A percentile compares a stretch with the other conserved stretches of the same genome.
Evolutionary conservation across 2,329 filamentous ascomycete species (phyloP).

Genomic region (Hymenoscyphus albidus): DNA sequence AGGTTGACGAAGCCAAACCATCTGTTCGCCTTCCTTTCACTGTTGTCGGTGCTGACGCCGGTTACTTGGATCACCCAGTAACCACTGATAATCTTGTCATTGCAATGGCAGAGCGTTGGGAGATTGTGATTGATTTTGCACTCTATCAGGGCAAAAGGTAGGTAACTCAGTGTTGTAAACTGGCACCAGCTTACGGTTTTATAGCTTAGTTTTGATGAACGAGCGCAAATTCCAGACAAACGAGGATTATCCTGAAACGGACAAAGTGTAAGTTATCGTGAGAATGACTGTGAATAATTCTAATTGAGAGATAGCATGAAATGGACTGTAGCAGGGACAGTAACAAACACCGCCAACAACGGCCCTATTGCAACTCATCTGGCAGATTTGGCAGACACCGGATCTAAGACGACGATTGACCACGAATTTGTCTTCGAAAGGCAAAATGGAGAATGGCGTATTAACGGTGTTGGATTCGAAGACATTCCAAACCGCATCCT

Average conservation of each 20-base stretch:
- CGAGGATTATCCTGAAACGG: slow-evolving; percentile 48
- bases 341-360: neutral
- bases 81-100: slow-evolving; percentile 41
- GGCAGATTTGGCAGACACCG: slow-evolving; percentile 6
- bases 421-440: slow-evolving; percentile 46
- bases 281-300: slow-evolving; percentile 3
- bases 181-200: neutral
- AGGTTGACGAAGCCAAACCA: slow-evolving; percentile 40
- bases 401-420: slow-evolving; percentile 39
- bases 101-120: slow-evolving; percentile 55
- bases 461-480: slow-evolving; percentile 47
- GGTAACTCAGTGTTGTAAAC: slow-evolving; percentile 22
- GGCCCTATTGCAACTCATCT: slow-evolving; percentile 6
- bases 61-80: slow-evolving; percentile 40
- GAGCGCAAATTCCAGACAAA: slow-evolving; percentile 42
- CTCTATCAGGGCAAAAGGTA: slow-evolving; percentile 46
- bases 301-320: slow-evolving; percentile 12
- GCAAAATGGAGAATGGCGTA: slow-evolving; percentile 44
- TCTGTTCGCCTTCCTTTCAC: slow-evolving; percentile 39
- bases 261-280: slow-evolving; percentile 48
- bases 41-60: slow-evolving; percentile 39
- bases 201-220: slow-evolving; percentile 36
- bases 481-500: slow-evolving; percentile 47
- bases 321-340: slow-evolving; percentile 2
- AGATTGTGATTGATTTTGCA: slow-evolving; percentile 54